phyloP scores from a whole-genome alignment of 805 yeast species.

The Zygoascus biomembranicola region DNA sequence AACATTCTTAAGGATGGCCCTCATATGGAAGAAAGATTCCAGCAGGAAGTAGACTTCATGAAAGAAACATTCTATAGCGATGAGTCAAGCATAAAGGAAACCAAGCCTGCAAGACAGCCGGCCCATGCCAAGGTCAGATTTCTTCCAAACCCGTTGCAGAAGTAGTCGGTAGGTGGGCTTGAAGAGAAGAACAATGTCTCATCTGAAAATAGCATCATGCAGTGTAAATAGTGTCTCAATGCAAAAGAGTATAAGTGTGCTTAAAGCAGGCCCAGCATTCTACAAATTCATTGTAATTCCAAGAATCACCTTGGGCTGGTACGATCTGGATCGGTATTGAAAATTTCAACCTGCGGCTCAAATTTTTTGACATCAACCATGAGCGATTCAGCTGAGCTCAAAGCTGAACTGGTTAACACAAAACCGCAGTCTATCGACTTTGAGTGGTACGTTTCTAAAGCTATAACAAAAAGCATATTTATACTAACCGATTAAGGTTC shows the following conservation, averaged over 20 bases:
- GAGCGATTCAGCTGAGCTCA: constrained; percentile 2
- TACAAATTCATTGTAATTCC: too few relatives aligned
- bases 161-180: neutral
- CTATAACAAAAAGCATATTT: neutral
- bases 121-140: constrained; percentile 12
- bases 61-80: constrained; percentile 36
- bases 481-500: constrained; percentile 10
- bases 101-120: constrained; percentile 2
- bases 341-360: neutral
- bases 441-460: constrained; percentile 10
- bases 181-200: too few relatives aligned
- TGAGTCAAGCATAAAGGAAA: constrained; percentile 7
- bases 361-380: neutral
- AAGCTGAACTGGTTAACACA: constrained; percentile 9
- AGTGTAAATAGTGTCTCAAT: too few relatives aligned
- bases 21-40: constrained; percentile 48
- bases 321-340: too few relatives aligned
- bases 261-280: too few relatives aligned
- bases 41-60: constrained; percentile 53
- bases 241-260: too few relatives aligned
- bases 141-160: constrained; percentile 13
- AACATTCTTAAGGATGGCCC: constrained; percentile 40
- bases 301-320: too few relatives aligned
- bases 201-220: too few relatives aligned
- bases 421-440: constrained; percentile 13